Evolutionary conservation across 2,329 filamentous ascomycete genomes (phyloP).

Genomic region (Neocucurbitaria cava): DNA sequence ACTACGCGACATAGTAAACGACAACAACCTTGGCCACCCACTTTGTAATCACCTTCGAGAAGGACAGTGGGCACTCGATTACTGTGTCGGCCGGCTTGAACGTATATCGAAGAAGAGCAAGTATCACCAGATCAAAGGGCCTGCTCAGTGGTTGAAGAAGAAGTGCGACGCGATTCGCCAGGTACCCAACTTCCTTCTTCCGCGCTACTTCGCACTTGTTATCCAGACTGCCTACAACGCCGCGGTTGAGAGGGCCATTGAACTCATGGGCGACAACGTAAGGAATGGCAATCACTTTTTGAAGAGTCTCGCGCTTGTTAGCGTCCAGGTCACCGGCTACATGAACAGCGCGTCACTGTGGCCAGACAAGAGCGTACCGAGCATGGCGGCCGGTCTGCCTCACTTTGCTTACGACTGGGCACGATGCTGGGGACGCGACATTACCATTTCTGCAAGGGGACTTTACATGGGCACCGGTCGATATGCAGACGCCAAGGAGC

Average conservation of each 20-base stretch:
- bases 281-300: slow-evolving; percentile 86
- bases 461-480: slow-evolving; percentile 90
- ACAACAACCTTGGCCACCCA: slow-evolving; percentile 92
- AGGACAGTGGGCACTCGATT: slow-evolving; percentile 92
- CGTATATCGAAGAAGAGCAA: slow-evolving; percentile 69
- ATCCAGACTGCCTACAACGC: slow-evolving; percentile 87
- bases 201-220: slow-evolving; percentile 90
- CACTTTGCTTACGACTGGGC: slow-evolving; percentile 96
- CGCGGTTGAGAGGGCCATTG: slow-evolving; percentile 77
- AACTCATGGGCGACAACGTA: slow-evolving; percentile 79
- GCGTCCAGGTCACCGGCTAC: slow-evolving; percentile 86
- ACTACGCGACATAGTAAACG: slow-evolving; percentile 79
- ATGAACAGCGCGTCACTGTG: slow-evolving; percentile 91
- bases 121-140: slow-evolving; percentile 68
- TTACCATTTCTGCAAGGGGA: slow-evolving; percentile 93
- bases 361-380: slow-evolving; percentile 83
- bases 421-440: slow-evolving; percentile 95
- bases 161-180: slow-evolving; percentile 85
- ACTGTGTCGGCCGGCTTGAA: slow-evolving; percentile 79
- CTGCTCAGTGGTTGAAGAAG: slow-evolving; percentile 79
- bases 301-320: slow-evolving; percentile 87
- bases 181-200: slow-evolving; percentile 87
- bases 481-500: slow-evolving; percentile 87
- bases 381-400: slow-evolving; percentile 87
- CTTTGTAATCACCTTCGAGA: slow-evolving; percentile 91